A percentile compares a stretch with the other conserved stretches of the same genome.
Conservation (phyloP, 768 basidiomycete species). For the Cystoderma amianthinum region DNA sequence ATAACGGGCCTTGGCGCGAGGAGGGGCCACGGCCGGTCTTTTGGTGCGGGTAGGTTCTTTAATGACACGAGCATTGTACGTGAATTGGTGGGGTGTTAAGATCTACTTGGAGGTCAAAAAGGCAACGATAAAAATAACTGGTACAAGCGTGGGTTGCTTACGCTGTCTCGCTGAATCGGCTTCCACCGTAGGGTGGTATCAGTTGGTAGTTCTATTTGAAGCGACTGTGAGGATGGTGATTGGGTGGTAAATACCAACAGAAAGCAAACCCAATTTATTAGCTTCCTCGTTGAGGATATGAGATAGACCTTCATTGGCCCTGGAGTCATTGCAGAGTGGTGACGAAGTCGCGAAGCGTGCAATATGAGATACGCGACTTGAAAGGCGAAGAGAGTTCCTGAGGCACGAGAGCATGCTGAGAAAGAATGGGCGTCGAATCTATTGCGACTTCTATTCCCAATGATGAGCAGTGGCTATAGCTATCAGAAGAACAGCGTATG, state of each 20-base stretch:
- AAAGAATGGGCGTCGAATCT: too few relatives aligned
- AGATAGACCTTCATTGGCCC: not conserved
- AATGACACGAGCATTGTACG: constrained; percentile 17
- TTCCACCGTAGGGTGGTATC: not conserved
- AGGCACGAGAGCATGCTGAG: constrained; percentile 6
- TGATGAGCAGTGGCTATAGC: too few relatives aligned
- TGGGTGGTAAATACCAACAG: not conserved
- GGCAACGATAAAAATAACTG: not conserved
- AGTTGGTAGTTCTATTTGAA: not conserved
- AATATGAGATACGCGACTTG: not conserved
- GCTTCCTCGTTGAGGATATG: not conserved
- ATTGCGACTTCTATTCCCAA: too few relatives aligned
- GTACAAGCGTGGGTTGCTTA: not conserved
- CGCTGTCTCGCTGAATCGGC: not conserved
- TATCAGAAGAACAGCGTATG: too few relatives aligned
- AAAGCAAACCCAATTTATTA: not conserved
- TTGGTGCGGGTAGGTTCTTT: constrained; percentile 8
- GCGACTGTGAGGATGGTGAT: not conserved
- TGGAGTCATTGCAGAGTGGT: not conserved
- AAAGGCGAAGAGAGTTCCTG: constrained; percentile 3
- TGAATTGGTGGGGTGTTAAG: constrained; percentile 17
- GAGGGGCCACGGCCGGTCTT: constrained; percentile 47
- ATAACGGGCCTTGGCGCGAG: constrained; percentile 41
- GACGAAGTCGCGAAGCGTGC: not conserved
- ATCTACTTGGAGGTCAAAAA: constrained; percentile 4